Evolutionary conservation across 1,284 basidiomycete species (phyloP).

Genomic region (Pholiota adiposa): DNA sequence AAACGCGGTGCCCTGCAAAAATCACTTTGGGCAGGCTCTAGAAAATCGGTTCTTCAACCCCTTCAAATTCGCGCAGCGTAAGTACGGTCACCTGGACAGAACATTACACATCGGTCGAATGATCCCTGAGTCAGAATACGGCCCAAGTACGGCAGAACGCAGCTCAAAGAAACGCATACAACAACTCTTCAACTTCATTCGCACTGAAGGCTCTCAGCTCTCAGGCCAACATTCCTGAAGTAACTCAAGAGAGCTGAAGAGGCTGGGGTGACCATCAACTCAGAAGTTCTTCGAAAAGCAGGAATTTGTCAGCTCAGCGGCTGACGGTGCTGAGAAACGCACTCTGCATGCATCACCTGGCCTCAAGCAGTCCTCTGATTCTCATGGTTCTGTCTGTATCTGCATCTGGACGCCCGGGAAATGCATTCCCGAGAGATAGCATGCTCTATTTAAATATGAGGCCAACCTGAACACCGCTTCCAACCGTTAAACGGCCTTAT

Average conservation of each 20-base stretch:
- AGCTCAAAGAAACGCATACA: too few relatives aligned
- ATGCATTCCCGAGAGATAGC: not conserved
- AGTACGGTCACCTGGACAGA: not conserved
- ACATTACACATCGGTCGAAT: too few relatives aligned
- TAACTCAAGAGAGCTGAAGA: not conserved
- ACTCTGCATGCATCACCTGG: constrained; percentile 1
- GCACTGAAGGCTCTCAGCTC: too few relatives aligned
- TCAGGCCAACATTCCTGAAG: not conserved
- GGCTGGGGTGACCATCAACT: not conserved
- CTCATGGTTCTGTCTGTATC: constrained; percentile 4
- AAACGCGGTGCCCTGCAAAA: too few relatives aligned
- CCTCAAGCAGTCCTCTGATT: not conserved
- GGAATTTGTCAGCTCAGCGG: not conserved
- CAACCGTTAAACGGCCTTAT: not conserved
- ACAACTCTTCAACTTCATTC: too few relatives aligned
- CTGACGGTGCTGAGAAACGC: not conserved
- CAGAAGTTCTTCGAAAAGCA: not conserved
- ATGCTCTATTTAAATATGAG: not conserved
- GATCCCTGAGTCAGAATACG: too few relatives aligned
- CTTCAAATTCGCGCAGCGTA: too few relatives aligned
- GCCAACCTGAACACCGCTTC: not conserved
- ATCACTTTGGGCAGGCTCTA: too few relatives aligned
- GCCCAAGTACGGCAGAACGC: too few relatives aligned
- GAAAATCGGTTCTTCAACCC: too few relatives aligned
- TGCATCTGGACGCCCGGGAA: not conserved